Percentiles rank a stretch among this genome's conserved stretches.
These are phyloP conservation scores for Hypoxylon perforatum DNA, from an alignment of 495 filamentous ascomycete species.

Conservation along the genomic window DNA sequence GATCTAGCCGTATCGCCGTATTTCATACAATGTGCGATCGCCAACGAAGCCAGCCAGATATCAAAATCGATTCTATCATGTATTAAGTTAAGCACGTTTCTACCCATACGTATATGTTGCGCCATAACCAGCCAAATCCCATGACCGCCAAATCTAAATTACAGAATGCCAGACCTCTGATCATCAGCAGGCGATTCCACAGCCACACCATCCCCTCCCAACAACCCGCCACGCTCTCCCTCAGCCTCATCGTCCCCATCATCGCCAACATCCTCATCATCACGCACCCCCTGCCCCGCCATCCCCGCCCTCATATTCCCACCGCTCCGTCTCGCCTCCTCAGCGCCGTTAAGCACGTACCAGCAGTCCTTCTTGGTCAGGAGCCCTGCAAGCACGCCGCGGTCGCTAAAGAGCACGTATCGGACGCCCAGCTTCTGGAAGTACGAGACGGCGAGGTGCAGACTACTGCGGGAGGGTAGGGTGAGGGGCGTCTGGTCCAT, in stretches of 20 bases:
- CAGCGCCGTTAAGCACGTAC: constrained; percentile 86
- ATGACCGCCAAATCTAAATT: constrained; percentile 2
- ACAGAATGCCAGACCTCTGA: constrained; percentile 40
- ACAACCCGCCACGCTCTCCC: constrained; percentile 20
- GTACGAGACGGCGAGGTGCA: constrained; percentile 86
- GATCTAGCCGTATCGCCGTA: too few species aligned
- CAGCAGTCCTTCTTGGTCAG: constrained; percentile 99
- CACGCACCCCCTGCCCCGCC: constrained; percentile 33
- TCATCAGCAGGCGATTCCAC: constrained; percentile 31
- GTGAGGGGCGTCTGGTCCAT: constrained; percentile 99
- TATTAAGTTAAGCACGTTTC: not conserved
- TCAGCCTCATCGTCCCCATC: constrained; percentile 12
- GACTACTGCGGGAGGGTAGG: constrained; percentile 73
- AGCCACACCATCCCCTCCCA: constrained; percentile 1
- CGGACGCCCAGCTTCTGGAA: constrained; percentile 93
- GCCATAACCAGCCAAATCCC: not conserved
- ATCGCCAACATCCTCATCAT: not conserved
- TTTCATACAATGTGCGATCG: too few species aligned
- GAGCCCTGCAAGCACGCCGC: constrained; percentile 83
- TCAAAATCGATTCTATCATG: not conserved
- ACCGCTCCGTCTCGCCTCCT: constrained; percentile 60
- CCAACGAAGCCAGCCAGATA: not conserved
- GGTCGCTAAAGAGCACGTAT: constrained; percentile 88
- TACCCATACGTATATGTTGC: not conserved
- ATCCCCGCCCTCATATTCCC: constrained; percentile 1